These are phyloP conservation scores for Pseudohalonectria lignicola DNA, from an alignment of 2,329 filamentous ascomycete species.

Conservation along the genomic window DNA sequence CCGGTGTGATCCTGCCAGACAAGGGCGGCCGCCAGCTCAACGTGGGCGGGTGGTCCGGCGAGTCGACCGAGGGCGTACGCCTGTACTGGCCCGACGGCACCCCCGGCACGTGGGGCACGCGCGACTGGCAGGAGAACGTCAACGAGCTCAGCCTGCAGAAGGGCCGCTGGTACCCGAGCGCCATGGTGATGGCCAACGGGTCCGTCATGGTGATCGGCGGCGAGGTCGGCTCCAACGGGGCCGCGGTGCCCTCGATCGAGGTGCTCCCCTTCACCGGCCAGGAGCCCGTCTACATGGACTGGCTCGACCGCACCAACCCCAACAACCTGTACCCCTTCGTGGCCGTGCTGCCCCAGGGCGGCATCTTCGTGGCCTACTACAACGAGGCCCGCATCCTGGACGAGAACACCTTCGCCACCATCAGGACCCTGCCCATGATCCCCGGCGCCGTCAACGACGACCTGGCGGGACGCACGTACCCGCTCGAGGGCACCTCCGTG, in stretches of 20 bases:
- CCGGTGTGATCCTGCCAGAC: slow-evolving; percentile 44
- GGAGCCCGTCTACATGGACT: slow-evolving; percentile 33
- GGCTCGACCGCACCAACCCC: slow-evolving; percentile 41
- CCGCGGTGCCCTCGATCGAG: slow-evolving; percentile 39
- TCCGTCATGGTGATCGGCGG: slow-evolving; percentile 43
- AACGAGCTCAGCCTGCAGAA: slow-evolving; percentile 31
- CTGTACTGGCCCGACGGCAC: slow-evolving; percentile 44
- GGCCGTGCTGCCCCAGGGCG: slow-evolving; percentile 37
- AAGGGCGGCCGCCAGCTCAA: slow-evolving; percentile 46
- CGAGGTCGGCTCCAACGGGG: slow-evolving; percentile 38
- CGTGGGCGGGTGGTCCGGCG: slow-evolving; percentile 44
- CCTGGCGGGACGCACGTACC: slow-evolving; percentile 42
- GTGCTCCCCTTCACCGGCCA: slow-evolving; percentile 35
- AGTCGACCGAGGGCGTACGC: slow-evolving; percentile 42
- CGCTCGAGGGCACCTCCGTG: slow-evolving; percentile 42
- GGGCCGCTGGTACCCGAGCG: slow-evolving; percentile 43
- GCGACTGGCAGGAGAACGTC: slow-evolving; percentile 44
- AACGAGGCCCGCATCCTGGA: slow-evolving; percentile 48
- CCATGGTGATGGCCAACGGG: slow-evolving; percentile 43
- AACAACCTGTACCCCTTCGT: slow-evolving; percentile 51
- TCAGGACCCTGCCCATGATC: slow-evolving; percentile 37
- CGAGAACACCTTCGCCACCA: slow-evolving; percentile 35
- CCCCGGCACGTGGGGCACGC: slow-evolving; percentile 32
- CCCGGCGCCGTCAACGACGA: slow-evolving; percentile 42
- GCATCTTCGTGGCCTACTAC: slow-evolving; percentile 46